Evolutionary conservation across 2,329 filamentous ascomycete species (phyloP).

Genomic region (Emericellopsis cladophorae): DNA sequence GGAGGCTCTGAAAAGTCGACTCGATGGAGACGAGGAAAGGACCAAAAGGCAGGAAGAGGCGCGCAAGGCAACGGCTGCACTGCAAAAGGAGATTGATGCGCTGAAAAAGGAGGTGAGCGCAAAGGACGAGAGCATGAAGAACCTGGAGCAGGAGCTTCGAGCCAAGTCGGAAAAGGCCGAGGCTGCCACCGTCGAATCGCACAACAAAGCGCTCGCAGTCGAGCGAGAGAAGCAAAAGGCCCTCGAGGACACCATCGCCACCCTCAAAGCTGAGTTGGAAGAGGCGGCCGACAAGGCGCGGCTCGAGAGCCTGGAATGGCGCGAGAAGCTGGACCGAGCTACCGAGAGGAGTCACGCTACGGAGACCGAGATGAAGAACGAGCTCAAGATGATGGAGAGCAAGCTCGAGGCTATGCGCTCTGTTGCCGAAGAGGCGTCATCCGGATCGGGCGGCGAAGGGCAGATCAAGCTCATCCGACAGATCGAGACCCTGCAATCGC

Average conservation of each 20-base stretch:
- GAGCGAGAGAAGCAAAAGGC: conserved; percentile 44
- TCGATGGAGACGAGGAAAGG: conserved; percentile 35
- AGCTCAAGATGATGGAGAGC: conserved; percentile 66
- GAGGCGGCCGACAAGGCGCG: conserved; percentile 58
- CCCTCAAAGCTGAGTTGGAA: conserved; percentile 69
- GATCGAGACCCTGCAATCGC: conserved; percentile 88
- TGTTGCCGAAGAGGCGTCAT: conserved; percentile 79
- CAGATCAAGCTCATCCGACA: conserved; percentile 86
- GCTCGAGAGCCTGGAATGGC: conserved; percentile 56
- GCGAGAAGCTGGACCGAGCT: conserved; percentile 60
- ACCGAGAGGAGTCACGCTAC: conserved; percentile 54
- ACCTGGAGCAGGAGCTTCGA: conserved; percentile 57
- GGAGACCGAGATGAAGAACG: conserved; percentile 70
- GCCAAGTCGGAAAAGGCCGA: conserved; percentile 53
- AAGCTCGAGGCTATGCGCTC: conserved; percentile 81
- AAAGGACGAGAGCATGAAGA: conserved; percentile 52
- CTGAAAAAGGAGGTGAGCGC: conserved; percentile 39
- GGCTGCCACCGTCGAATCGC: conserved; percentile 50
- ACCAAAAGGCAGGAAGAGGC: conserved; percentile 41
- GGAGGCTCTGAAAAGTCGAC: conserved; percentile 30
- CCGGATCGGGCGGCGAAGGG: conserved; percentile 66
- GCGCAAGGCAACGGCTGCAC: conserved; percentile 39
- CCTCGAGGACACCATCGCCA: conserved; percentile 43
- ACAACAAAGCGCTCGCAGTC: conserved; percentile 55
- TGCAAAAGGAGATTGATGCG: conserved; percentile 21